Conservation (phyloP, 257 asterid species). For the Ligustrum vulgare region DNA sequence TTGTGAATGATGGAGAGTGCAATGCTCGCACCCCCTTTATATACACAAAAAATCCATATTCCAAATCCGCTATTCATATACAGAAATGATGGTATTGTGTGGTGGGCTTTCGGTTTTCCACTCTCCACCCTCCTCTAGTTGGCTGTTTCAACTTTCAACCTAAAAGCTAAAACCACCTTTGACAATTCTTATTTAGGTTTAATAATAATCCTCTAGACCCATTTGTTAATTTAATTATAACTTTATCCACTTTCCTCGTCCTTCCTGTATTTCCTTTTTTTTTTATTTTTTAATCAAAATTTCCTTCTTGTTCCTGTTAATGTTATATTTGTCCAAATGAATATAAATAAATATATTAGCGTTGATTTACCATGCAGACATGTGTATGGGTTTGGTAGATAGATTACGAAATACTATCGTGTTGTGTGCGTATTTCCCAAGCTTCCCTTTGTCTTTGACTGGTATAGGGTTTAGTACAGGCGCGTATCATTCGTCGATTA, state of each 20-base stretch:
- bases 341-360: no score
- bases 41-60: constrained; percentile 17
- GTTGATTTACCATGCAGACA: neutral
- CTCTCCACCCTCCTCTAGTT: constrained; percentile 16
- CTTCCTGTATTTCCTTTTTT: neutral
- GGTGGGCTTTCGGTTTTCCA: constrained; percentile 1
- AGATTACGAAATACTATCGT: no score
- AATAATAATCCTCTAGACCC: constrained; percentile 16
- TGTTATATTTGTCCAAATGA: neutral
- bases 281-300: no score
- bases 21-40: constrained; percentile 1
- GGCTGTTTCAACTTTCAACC: neutral
- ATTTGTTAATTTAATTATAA: constrained; percentile 8
- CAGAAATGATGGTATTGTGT: constrained; percentile 22
- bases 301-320: neutral
- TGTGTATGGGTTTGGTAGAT: neutral
- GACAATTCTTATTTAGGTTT: constrained; percentile 12
- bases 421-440: neutral
- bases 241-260: constrained; percentile 1
- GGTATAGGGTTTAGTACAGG: neutral
- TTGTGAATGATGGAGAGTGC: constrained; percentile 24
- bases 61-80: constrained; percentile 22
- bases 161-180: constrained; percentile 29
- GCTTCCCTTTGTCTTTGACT: neutral
- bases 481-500: neutral